Percentiles rank a stretch among this genome's conserved stretches.
Evolutionary conservation across 2,329 filamentous ascomycete genomes (phyloP).

Genomic region (Macrophomina phaseolina): DNA sequence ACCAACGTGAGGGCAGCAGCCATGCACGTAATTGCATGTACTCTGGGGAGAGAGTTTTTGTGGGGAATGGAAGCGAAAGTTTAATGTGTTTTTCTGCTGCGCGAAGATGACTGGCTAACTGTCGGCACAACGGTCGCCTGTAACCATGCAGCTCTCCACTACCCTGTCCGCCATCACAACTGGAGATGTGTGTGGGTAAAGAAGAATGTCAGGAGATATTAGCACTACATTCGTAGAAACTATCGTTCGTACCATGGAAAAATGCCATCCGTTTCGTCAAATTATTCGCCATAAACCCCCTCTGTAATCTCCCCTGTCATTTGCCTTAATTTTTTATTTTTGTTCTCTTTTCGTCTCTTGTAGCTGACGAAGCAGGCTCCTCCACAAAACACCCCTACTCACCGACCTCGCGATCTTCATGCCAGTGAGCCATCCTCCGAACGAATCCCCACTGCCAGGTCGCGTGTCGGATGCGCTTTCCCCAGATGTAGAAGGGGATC

Average conservation of each 20-base stretch:
- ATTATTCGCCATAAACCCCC: not conserved
- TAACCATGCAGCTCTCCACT: not conserved
- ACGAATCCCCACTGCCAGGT: conserved; percentile 56
- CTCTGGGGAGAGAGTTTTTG: not conserved
- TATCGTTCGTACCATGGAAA: not conserved
- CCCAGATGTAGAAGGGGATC: conserved; percentile 60
- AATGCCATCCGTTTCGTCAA: not conserved
- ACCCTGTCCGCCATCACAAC: not conserved
- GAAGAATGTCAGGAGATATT: conserved; percentile 7
- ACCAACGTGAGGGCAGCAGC: not conserved
- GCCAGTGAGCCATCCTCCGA: conserved; percentile 56
- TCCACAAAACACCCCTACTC: conserved; percentile 45
- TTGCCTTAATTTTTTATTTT: not conserved
- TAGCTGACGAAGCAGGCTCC: no score
- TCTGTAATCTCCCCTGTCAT: not conserved
- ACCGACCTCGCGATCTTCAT: conserved; percentile 60
- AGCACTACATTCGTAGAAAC: not conserved
- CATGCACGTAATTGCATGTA: not conserved
- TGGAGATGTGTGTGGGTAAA: not conserved
- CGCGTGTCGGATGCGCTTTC: conserved; percentile 54
- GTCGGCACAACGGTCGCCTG: not conserved
- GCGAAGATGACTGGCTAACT: not conserved
- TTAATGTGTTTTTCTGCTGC: not conserved
- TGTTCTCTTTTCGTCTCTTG: not conserved
- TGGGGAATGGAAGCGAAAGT: not conserved